A percentile compares a stretch with the other conserved stretches of the same genome.
These are phyloP conservation scores for Camillea tinctor DNA, from an alignment of 2,329 filamentous ascomycete species.

Conservation along the genomic window DNA sequence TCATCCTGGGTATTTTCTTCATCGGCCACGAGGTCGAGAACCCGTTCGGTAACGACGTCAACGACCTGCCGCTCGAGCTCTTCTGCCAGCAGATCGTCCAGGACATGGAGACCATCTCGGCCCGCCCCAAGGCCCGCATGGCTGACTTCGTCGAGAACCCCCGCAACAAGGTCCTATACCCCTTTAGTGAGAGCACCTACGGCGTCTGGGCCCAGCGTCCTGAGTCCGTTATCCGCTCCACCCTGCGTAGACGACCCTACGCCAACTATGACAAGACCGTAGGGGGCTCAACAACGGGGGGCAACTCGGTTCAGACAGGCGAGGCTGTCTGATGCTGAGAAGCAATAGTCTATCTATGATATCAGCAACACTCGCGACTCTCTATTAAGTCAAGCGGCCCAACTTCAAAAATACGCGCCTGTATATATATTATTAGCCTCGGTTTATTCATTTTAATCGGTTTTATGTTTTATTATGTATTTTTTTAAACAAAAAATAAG, in stretches of 20 bases:
- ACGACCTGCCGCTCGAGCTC: slow-evolving; percentile 73
- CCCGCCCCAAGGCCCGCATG: slow-evolving; percentile 49
- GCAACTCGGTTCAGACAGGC: not conserved
- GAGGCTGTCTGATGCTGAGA: not conserved
- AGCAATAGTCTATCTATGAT: too few species aligned
- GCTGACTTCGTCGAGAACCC: slow-evolving; percentile 47
- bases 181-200: slow-evolving; percentile 36
- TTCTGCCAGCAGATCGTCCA: slow-evolving; percentile 73
- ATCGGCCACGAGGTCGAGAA: slow-evolving; percentile 85
- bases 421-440: not conserved
- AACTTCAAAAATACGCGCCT: not conserved
- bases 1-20: slow-evolving; percentile 72
- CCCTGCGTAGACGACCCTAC: slow-evolving; percentile 28
- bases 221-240: slow-evolving; percentile 26
- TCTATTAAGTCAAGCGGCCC: not conserved
- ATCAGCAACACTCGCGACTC: too few species aligned
- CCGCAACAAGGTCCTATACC: slow-evolving; percentile 51
- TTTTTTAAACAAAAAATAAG: not conserved
- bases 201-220: slow-evolving; percentile 29
- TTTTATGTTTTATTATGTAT: not conserved
- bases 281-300: not conserved
- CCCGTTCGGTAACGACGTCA: slow-evolving; percentile 80
- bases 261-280: slow-evolving; percentile 13
- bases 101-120: slow-evolving; percentile 73
- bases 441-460: not conserved